These are phyloP conservation scores for Friedmanniomyces endolithicus DNA, from an alignment of 495 filamentous ascomycete genomes.

Conservation along the genomic window DNA sequence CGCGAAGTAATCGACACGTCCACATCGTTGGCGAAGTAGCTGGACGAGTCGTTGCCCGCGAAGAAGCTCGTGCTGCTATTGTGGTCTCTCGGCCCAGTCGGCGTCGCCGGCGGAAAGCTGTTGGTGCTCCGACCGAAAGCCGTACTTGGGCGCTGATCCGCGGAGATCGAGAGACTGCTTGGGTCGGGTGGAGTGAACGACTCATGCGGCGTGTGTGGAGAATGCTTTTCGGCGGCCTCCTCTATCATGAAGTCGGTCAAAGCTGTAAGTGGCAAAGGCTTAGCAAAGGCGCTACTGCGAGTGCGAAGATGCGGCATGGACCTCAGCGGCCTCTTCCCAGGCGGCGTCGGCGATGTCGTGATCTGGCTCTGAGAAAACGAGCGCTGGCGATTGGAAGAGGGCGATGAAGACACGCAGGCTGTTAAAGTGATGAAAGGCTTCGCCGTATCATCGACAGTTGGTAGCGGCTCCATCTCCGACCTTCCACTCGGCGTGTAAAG, in stretches of 20 bases:
- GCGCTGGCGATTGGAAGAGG: conserved; percentile 1
- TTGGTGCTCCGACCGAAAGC: conserved; percentile 29
- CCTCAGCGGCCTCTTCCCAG: conserved; percentile 32
- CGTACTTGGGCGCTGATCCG: conserved; percentile 32
- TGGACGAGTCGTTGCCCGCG: conserved; percentile 24
- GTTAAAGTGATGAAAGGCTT: conserved; percentile 16
- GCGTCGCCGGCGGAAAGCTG: conserved; percentile 61
- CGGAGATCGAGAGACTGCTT: conserved; percentile 67
- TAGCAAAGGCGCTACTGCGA: conserved; percentile 4
- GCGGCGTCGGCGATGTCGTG: conserved; percentile 9
- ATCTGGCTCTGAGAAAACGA: conserved; percentile 2
- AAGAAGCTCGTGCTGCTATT: conserved; percentile 38
- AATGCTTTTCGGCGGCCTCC: conserved; percentile 31
- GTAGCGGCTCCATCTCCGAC: conserved; percentile 1
- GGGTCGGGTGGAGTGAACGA: conserved; percentile 65
- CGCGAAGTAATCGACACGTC: conserved; percentile 55
- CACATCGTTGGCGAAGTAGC: conserved; percentile 48
- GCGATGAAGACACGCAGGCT: conserved; percentile 8
- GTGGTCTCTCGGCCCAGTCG: conserved; percentile 56
- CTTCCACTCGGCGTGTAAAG: conserved; percentile 4
- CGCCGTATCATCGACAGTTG: conserved; percentile 2
- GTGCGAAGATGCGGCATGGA: conserved; percentile 1
- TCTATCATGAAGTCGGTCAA: not conserved
- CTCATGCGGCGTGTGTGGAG: conserved; percentile 73
- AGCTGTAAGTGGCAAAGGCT: conserved; percentile 1